Evolutionary conservation across 2,329 filamentous ascomycete species (phyloP), one percentile per base, ranked within the genome.

Genomic region (Ciborinia camelliae): DNA sequence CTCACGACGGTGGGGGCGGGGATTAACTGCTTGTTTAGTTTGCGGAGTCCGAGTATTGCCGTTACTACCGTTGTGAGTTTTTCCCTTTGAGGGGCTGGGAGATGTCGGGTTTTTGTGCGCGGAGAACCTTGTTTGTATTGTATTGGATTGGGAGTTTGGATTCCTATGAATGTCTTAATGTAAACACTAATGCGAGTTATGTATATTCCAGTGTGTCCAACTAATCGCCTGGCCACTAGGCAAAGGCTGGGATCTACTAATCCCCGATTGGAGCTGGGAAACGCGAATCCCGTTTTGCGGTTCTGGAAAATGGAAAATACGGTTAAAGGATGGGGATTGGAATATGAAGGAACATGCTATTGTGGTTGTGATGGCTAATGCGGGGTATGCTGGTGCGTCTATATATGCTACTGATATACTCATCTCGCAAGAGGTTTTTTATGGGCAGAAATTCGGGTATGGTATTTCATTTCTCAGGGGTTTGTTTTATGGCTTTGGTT

Each of bases 341-440:
- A 90, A 88, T 71, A 81, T 87, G 73, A 89, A 90, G 75, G 87
- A 89, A 72, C 86, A 89, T 73, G 77, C 84, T 55, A 82, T 89
- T 66, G 87, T 89, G 62, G 84, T 86, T 20, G 84, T 88, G 69
- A 88, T 88, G 86, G 63, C 69, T 4, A 64, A 81, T 87, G 74
- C 80, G 0, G 79, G 77, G 54, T 68, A 78, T 70, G 91, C 91
- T 69, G 87, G 88, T 83, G 54, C 66, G 9, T 64, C 87, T 83
- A 79, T 74, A 6, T 91, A 91, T 70, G 87, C 88, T 1, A 91
- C 89, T 1, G 89, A 92, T 69, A 87, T 91, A 47, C 84, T 92
- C 51, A 79, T 91, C 2, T 89, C 89, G 0, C 88, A 90, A 75
- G 77, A 85, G 32, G 82, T 88, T 14, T 91, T 90, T 71, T 92